phyloP scores from a whole-genome alignment of 2,329 filamentous ascomycete species.

The Colletotrichum magnum region DNA sequence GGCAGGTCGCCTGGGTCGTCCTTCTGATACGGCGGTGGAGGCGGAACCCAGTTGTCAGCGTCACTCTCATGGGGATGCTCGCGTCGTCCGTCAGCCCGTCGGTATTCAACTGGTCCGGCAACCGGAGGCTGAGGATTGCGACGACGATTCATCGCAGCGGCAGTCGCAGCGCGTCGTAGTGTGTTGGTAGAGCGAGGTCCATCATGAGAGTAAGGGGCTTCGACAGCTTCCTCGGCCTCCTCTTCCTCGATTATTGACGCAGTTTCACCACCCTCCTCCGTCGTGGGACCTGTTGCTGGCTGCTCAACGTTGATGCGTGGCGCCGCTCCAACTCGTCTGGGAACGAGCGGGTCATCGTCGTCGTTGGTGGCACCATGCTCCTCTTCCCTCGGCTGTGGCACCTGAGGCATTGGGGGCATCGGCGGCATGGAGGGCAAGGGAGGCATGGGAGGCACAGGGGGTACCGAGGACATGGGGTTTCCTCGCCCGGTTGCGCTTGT shows the following conservation, averaged over 20 bases:
- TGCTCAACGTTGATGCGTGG: conserved; percentile 45
- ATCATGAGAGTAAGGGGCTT: conserved; percentile 80
- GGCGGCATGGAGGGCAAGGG: conserved; percentile 48
- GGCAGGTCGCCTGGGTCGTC: conserved; percentile 72
- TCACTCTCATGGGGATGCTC: conserved; percentile 89
- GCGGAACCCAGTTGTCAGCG: conserved; percentile 90
- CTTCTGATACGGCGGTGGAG: conserved; percentile 83
- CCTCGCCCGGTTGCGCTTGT: conserved; percentile 54
- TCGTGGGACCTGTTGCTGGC: conserved; percentile 13
- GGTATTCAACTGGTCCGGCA: conserved; percentile 71
- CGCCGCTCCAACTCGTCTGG: conserved; percentile 60
- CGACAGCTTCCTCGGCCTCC: conserved; percentile 70
- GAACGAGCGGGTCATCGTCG: conserved; percentile 67
- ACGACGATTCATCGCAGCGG: conserved; percentile 80
- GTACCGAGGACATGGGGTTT: conserved; percentile 44
- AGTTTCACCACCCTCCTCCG: conserved; percentile 57
- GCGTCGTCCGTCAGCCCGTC: conserved; percentile 76
- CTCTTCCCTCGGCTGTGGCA: conserved; percentile 38
- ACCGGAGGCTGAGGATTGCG: conserved; percentile 72
- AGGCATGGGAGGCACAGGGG: conserved; percentile 50
- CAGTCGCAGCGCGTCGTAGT: conserved; percentile 80
- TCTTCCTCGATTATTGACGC: conserved; percentile 67
- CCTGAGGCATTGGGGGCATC: conserved; percentile 47
- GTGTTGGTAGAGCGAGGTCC: conserved; percentile 79
- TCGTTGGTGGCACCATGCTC: conserved; percentile 45